A percentile compares a stretch with the other conserved stretches of the same genome.
Evolutionary conservation across 306 rosid species (phyloP).

Genomic region (Pueraria montana): DNA sequence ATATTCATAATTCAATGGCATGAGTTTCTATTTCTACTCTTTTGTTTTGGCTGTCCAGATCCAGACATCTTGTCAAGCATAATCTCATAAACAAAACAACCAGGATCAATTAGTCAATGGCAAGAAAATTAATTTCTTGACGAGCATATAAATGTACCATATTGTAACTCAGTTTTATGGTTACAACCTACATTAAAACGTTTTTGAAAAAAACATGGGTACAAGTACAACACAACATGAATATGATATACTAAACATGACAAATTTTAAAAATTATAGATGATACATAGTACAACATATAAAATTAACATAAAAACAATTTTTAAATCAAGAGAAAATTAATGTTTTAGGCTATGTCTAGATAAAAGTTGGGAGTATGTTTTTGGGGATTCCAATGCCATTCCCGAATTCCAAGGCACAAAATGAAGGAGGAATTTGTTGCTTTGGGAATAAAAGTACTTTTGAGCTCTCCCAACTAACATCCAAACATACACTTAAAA

Average conservation of each 20-base stretch:
- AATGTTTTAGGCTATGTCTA: not conserved
- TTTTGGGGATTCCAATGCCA: not conserved
- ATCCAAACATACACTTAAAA: not conserved
- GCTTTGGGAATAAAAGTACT: not conserved
- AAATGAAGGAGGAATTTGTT: not conserved
- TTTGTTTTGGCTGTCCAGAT: conserved; percentile 26
- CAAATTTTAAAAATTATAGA: not conserved
- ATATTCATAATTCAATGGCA: not conserved
- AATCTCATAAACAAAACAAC: not conserved
- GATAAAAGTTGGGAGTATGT: not conserved
- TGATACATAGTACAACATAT: not conserved
- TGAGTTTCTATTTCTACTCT: not conserved
- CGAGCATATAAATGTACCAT: not conserved
- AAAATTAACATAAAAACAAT: conserved; percentile 4
- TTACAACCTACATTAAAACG: not conserved
- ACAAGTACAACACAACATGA: not conserved
- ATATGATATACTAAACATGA: not conserved
- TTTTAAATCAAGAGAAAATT: not conserved
- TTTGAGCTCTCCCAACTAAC: not conserved
- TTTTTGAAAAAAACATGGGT: not conserved
- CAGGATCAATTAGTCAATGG: not conserved
- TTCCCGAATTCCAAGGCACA: not conserved
- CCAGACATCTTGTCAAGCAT: conserved; percentile 20
- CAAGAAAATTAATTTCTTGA: not conserved
- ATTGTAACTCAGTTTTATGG: not conserved